Evolutionary conservation across 176 grass and related monocot genomes (phyloP), one percentile per base, ranked within the genome.

Genomic region (Tuctoria greenei): DNA sequence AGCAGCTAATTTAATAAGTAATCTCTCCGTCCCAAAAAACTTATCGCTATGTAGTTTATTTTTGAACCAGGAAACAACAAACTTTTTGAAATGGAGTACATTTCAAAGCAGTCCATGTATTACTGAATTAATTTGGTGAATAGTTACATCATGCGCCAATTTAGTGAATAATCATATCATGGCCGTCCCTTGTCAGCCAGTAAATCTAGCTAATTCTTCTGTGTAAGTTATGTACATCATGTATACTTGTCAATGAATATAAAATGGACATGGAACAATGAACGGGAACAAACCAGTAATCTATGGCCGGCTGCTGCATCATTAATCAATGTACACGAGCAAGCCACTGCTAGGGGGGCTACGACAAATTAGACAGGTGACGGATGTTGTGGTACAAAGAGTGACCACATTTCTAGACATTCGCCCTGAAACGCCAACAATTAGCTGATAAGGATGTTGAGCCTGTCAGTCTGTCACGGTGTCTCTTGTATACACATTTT

Each of bases 211-310:
- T 64, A 83, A 47, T 28, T 64, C 44, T 31, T 7, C 25, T 73
- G 6, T 83, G 54, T 74, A 39, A 62, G 73, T 74, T 76, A 84
- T 84, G 69, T 84, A 79, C 86, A 84, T 59, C 66, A 42, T 55
- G 45, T 70, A 60, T 18, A 31, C 27, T 47, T 81, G 36, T 20
- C 37, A 75, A 75, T 54, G 54, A 79, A 73, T 55, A 40, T 67
- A 68, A 73, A 64, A 31, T 38, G 20, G 55, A 37, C 64, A 88
- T 64, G 55, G 35, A 69, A 69, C 26, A 88, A 74, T 55, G 80
- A 55, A 72, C 49, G 67, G 14, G 18, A 78, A 59, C 66, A 77
- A 51, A 60, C 72, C 21, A 14, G 46, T 26, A 36, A 45, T 63
- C 14, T 50, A 31, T 37, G 60, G 42, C 28, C 50, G 74, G 43